Base-by-base conservation (phyloP, 768 basidiomycete species). In the Chlorophyllum brunneum region DNA sequence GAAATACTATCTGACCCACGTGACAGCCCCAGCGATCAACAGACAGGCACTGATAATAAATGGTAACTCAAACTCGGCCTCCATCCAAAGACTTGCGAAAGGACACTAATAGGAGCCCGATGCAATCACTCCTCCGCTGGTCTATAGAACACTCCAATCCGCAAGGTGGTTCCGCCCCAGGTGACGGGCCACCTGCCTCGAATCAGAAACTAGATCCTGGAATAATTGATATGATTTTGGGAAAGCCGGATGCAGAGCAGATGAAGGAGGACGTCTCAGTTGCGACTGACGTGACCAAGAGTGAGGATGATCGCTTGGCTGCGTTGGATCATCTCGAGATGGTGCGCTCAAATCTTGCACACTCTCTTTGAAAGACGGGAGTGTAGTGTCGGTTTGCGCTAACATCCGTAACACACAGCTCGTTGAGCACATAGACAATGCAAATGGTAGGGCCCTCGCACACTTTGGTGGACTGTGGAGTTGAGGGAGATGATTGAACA, bases 341-440 rank as follows among this genome's bases (percentile, higher is more conserved):
- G 90, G 92, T 88, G 46, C 45, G 80, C 23, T 46, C 18, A 16
- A 7, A 13, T 18, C 16, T 11, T 18, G 38, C n/a, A n/a, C n/a
- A n/a, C n/a, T 8, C 46, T 38, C 27, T 26, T 29, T 31, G 11
- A 24, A 24, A 18, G 36, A 55, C 40, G 34, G 10, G 42, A 38
- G 22, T 22, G 16, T 8, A 15, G 33, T 29, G 24, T 6, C 11
- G 11, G 8, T 0, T n/a, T n/a, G n/a, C n/a, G n/a, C n/a, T n/a
- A n/a, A n/a, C n/a, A n/a, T n/a, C n/a, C n/a, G n/a, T n/a, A n/a
- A n/a, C n/a, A n/a, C 29, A 23, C 58, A 94, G 92, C 73, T 95
- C 24, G 76, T 95, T 50, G 91, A 95, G 65, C 80, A 80, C 34
- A 91, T 95, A 48, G 93, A 95, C 61, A 95, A 95, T 65, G 92